These are phyloP conservation scores for Colletotrichum viniferum DNA, from an alignment of 2,329 filamentous ascomycete genomes.

Conservation along the genomic window DNA sequence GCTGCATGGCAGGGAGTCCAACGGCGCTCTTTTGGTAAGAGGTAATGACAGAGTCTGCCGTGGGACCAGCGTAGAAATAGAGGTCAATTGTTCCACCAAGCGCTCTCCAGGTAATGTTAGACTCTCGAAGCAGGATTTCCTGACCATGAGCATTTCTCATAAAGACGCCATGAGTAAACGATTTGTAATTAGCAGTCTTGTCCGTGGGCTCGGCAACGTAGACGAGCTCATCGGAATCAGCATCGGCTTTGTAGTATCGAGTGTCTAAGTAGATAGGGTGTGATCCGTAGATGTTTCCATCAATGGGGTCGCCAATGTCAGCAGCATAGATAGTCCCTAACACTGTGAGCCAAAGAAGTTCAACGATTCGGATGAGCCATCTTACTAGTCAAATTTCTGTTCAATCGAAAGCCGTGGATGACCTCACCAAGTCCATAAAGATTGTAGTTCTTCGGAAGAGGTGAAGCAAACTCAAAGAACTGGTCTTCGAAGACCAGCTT, in stretches of 20 bases:
- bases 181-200: slow-evolving; percentile 54
- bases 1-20: slow-evolving; percentile 77
- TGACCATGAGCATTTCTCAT: slow-evolving; percentile 78
- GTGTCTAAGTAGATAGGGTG: slow-evolving; percentile 85
- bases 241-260: slow-evolving; percentile 68
- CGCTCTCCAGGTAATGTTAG: slow-evolving; percentile 73
- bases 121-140: slow-evolving; percentile 69
- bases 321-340: slow-evolving; percentile 61
- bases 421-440: slow-evolving; percentile 77
- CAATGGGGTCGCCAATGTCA: slow-evolving; percentile 69
- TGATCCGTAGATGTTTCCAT: slow-evolving; percentile 74
- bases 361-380: neutral
- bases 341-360: neutral
- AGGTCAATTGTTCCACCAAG: slow-evolving; percentile 80
- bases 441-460: slow-evolving; percentile 74
- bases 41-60: slow-evolving; percentile 69
- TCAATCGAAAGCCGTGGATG: slow-evolving; percentile 73
- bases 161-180: slow-evolving; percentile 78
- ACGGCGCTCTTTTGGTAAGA: slow-evolving; percentile 71
- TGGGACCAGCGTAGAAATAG: slow-evolving; percentile 79
- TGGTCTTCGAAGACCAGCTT: slow-evolving; percentile 77
- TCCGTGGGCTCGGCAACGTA: slow-evolving; percentile 61
- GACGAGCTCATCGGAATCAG: slow-evolving; percentile 48
- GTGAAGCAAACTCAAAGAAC: slow-evolving; percentile 74
- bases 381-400: slow-evolving; percentile 71